A percentile compares a stretch with the other conserved stretches of the same genome.
Evolutionary conservation across 1,284 basidiomycete species (phyloP).

Genomic region (Cryptococcus sp.): DNA sequence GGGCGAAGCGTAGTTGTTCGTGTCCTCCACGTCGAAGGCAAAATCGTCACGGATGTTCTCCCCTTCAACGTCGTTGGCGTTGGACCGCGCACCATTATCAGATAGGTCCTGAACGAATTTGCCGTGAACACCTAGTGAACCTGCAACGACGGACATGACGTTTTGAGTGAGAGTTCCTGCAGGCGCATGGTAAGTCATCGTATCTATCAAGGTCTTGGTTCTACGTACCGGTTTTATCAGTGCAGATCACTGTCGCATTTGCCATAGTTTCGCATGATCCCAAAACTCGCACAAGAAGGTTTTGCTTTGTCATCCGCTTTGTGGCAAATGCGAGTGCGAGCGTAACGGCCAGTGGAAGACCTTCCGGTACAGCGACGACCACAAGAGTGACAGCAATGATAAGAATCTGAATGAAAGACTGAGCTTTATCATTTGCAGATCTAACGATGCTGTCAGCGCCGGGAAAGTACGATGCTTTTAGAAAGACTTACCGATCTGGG

Average conservation of each 20-base stretch:
- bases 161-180: constrained; percentile 80
- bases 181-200: constrained; percentile 17
- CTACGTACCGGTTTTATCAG: constrained; percentile 82
- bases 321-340: constrained; percentile 96
- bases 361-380: constrained; percentile 97
- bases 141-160: constrained; percentile 92
- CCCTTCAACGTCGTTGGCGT: constrained; percentile 64
- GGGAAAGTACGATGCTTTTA: not conserved
- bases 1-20: constrained; percentile 67
- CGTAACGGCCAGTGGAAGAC: constrained; percentile 92
- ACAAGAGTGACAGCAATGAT: constrained; percentile 94
- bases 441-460: constrained; percentile 48
- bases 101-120: constrained; percentile 84
- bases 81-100: constrained; percentile 72
- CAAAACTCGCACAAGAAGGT: constrained; percentile 90
- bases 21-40: constrained; percentile 73
- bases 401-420: constrained; percentile 88
- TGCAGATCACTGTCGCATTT: constrained; percentile 93
- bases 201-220: no score
- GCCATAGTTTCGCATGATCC: constrained; percentile 99
- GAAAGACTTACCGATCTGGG: constrained; percentile 56
- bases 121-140: constrained; percentile 86
- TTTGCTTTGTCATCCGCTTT: constrained; percentile 93
- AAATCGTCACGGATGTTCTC: constrained; percentile 62
- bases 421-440: constrained; percentile 77